These are phyloP conservation scores for Tolypocladium amazonense DNA, from an alignment of 2,329 filamentous ascomycete genomes.

Conservation along the genomic window DNA sequence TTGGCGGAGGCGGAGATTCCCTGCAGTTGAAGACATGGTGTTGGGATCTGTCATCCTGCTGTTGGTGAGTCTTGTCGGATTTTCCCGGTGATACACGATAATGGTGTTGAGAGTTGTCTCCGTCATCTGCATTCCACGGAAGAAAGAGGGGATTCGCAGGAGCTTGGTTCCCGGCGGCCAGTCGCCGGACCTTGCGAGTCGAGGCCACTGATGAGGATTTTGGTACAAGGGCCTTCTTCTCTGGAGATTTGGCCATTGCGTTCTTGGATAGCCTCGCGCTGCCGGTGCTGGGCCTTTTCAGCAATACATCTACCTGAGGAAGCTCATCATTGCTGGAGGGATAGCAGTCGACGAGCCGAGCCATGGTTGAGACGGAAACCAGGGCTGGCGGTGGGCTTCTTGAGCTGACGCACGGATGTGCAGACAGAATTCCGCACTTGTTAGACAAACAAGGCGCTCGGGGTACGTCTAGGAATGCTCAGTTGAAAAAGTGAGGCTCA, in stretches of 20 bases:
- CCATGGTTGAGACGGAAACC: constrained; percentile 10
- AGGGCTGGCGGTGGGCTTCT: neutral
- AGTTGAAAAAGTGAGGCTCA: neutral
- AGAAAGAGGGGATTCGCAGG: constrained; percentile 19
- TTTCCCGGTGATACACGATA: constrained; percentile 2
- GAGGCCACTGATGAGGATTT: constrained; percentile 14
- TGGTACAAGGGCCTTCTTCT: constrained; percentile 9
- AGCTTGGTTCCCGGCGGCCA: constrained; percentile 11
- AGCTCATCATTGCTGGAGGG: constrained; percentile 30
- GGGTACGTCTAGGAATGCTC: neutral
- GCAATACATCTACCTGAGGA: constrained; percentile 24
- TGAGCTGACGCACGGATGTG: neutral
- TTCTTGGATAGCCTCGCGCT: neutral
- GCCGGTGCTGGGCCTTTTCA: constrained; percentile 5
- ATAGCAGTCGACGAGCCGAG: constrained; percentile 16
- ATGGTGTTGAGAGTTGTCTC: constrained; percentile 3
- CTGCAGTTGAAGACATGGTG: neutral
- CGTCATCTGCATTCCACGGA: constrained; percentile 16
- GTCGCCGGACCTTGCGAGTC: constrained; percentile 19
- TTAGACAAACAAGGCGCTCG: neutral
- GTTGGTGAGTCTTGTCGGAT: neutral
- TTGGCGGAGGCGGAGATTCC: neutral
- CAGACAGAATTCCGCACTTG: neutral
- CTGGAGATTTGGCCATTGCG: constrained; percentile 2
- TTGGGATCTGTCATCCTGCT: neutral